Conservation (phyloP, 768 basidiomycete species). For the Amanita molliuscula region DNA sequence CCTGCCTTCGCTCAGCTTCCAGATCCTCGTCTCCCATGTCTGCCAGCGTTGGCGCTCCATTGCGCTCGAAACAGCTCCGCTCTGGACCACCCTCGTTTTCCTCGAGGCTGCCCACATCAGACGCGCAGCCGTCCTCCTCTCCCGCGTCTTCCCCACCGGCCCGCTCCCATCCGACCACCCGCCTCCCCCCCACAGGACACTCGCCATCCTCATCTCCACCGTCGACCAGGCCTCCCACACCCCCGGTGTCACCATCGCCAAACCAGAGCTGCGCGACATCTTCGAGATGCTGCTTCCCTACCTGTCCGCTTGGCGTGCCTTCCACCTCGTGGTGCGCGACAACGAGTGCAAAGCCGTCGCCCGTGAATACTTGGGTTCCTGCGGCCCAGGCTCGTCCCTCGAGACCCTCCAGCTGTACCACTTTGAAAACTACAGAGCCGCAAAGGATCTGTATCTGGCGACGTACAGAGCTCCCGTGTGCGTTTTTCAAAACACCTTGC, state of each 20-base stretch:
- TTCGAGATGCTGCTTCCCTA: slow-evolving; percentile 35
- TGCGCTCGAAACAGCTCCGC: slow-evolving; percentile 35
- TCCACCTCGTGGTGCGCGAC: slow-evolving; percentile 50
- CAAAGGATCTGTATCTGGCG: slow-evolving; percentile 40
- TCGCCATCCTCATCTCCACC: slow-evolving; percentile 52
- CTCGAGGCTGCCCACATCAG: slow-evolving; percentile 37
- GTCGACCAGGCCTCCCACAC: slow-evolving; percentile 38
- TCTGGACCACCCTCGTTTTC: slow-evolving; percentile 51
- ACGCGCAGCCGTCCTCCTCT: slow-evolving; percentile 36
- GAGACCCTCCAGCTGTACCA: slow-evolving; percentile 57
- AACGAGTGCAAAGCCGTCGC: slow-evolving; percentile 47
- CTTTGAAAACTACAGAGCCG: slow-evolving; percentile 44
- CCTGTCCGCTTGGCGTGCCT: slow-evolving; percentile 45
- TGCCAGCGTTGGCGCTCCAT: slow-evolving; percentile 47
- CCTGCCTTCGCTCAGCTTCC: slow-evolving; percentile 32
- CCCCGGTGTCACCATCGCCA: slow-evolving; percentile 40
- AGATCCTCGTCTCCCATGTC: slow-evolving; percentile 48
- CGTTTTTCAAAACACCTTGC: slow-evolving; percentile 43
- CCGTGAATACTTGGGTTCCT: slow-evolving; percentile 36
- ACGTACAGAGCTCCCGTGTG: slow-evolving; percentile 50
- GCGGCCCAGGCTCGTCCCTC: slow-evolving; percentile 43
- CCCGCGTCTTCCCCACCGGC: slow-evolving; percentile 15
- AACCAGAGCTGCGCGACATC: slow-evolving; percentile 34
- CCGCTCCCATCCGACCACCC: slow-evolving; percentile 7
- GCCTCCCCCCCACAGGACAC: slow-evolving; percentile 12